A percentile compares a stretch with the other conserved stretches of the same genome.
phyloP scores from a whole-genome alignment of 2,329 filamentous ascomycete species.

The Aulographum hederae region DNA sequence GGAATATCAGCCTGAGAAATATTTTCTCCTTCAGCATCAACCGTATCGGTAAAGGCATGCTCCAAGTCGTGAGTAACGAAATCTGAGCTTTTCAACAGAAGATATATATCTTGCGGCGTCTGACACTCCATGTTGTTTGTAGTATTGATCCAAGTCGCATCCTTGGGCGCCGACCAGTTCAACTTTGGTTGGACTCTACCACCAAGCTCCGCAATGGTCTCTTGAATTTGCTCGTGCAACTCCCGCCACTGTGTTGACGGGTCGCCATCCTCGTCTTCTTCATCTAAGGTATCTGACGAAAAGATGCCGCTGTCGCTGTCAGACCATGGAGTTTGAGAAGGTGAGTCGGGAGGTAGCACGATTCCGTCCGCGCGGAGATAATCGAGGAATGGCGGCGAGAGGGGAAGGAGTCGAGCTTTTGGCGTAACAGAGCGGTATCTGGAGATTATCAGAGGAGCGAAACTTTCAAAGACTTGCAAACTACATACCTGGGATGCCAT shows the following conservation, averaged over 20 bases:
- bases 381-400: conserved; percentile 56
- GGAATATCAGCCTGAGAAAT: conserved; percentile 29
- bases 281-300: conserved; percentile 23
- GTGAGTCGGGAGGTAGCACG: conserved; percentile 56
- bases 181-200: conserved; percentile 82
- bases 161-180: conserved; percentile 95
- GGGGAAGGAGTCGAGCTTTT: conserved; percentile 67
- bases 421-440: conserved; percentile 68
- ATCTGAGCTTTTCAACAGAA: conserved; percentile 84
- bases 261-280: conserved; percentile 37
- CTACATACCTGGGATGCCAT: conserved; percentile 60
- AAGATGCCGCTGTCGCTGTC: conserved; percentile 34
- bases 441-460: conserved; percentile 3
- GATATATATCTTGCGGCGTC: conserved; percentile 76
- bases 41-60: conserved; percentile 71
- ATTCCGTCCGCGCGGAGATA: conserved; percentile 92
- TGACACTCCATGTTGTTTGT: conserved; percentile 88
- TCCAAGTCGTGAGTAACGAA: conserved; percentile 90
- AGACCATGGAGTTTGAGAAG: conserved; percentile 21
- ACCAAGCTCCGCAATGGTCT: conserved; percentile 62
- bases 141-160: conserved; percentile 76
- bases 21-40: conserved; percentile 15
- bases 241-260: conserved; percentile 45
- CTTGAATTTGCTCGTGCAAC: conserved; percentile 58
- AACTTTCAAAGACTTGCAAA: conserved; percentile 1